These are phyloP conservation scores for Trametes sp. DNA, from an alignment of 1,284 basidiomycete genomes.

Conservation along the genomic window DNA sequence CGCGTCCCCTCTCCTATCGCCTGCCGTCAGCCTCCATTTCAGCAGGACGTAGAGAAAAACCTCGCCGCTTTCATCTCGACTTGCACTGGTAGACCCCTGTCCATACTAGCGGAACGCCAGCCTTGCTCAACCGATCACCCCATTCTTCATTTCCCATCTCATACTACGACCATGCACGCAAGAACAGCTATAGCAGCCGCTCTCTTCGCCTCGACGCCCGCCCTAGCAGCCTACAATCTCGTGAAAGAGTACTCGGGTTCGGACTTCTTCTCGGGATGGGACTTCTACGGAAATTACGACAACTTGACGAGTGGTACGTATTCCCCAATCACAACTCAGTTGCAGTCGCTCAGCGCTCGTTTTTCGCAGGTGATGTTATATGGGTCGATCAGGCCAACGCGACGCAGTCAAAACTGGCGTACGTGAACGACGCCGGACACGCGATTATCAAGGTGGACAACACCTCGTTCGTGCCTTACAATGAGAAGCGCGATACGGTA, in stretches of 20 bases:
- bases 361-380: conserved; percentile 58
- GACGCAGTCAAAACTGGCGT: conserved; percentile 53
- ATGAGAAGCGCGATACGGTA: conserved; percentile 65
- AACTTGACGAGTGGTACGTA: conserved; percentile 52
- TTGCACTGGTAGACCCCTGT: too few relatives aligned
- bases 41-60: too few relatives aligned
- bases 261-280: conserved; percentile 60
- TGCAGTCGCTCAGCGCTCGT: not conserved
- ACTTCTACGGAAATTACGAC: conserved; percentile 61
- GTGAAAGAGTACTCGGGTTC: conserved; percentile 51
- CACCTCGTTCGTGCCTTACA: conserved; percentile 55
- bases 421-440: conserved; percentile 58
- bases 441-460: conserved; percentile 71
- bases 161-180: conserved; percentile 11
- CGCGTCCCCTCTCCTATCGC: not conserved
- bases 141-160: not conserved
- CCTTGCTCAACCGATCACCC: not conserved
- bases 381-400: conserved; percentile 58
- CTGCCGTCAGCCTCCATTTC: not conserved
- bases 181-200: conserved; percentile 5
- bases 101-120: not conserved
- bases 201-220: conserved; percentile 10
- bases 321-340: not conserved
- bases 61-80: too few relatives aligned
- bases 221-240: conserved; percentile 30